A percentile compares a stretch with the other conserved stretches of the same genome.
phyloP scores from a whole-genome alignment of 2,329 filamentous ascomycete species.

The Ophiostoma ulmi region DNA sequence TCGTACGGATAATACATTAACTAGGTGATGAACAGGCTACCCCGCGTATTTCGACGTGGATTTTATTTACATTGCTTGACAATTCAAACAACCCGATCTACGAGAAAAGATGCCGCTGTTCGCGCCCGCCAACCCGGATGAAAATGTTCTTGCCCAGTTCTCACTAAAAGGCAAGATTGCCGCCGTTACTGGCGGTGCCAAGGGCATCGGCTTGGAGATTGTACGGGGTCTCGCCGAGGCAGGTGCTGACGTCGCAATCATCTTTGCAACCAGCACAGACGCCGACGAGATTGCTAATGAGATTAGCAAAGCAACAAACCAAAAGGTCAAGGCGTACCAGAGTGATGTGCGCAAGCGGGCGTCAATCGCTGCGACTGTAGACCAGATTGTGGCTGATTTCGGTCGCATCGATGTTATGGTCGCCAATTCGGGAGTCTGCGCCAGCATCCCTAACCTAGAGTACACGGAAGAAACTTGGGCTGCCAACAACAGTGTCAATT shows the following conservation, averaged over 20 bases:
- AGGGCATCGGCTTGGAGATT: constrained; percentile 74
- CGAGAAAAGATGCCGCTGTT: background rate
- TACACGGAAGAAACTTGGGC: constrained; percentile 43
- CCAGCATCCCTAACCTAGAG: constrained; percentile 61
- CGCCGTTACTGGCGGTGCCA: constrained; percentile 76
- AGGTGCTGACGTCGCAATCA: constrained; percentile 21
- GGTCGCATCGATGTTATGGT: constrained; percentile 71
- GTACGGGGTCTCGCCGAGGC: constrained; percentile 52
- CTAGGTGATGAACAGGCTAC: too few relatives aligned
- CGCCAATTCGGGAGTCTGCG: constrained; percentile 75
- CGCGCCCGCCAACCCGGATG: background rate
- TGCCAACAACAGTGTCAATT: constrained; percentile 18
- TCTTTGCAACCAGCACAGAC: constrained; percentile 23
- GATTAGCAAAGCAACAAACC: constrained; percentile 20
- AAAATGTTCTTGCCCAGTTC: background rate
- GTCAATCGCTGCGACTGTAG: constrained; percentile 46
- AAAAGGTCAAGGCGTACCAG: constrained; percentile 45
- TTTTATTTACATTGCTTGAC: too few relatives aligned
- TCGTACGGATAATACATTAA: too few relatives aligned
- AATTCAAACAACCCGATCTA: background rate
- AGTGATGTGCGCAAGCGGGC: constrained; percentile 55
- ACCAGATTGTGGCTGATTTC: constrained; percentile 56
- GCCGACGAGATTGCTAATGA: constrained; percentile 32
- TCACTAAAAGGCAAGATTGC: constrained; percentile 62
- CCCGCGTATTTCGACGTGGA: too few relatives aligned